These are phyloP conservation scores for Castanea sativa DNA, from an alignment of 306 rosid genomes.

Conservation along the genomic window DNA sequence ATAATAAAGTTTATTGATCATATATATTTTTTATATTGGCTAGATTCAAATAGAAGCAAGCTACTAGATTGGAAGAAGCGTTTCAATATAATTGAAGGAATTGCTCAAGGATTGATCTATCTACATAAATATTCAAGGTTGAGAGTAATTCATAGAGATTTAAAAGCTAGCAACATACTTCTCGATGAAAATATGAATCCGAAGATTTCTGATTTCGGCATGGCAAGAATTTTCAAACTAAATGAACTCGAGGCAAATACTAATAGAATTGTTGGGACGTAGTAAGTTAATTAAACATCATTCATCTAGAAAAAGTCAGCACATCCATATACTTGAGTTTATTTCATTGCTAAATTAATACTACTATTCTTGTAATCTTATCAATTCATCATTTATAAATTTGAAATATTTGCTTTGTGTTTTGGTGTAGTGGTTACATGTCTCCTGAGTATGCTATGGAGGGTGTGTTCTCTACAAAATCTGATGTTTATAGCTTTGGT, in stretches of 20 bases:
- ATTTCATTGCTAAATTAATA: too few relatives aligned
- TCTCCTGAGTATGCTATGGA: slow-evolving; percentile 24
- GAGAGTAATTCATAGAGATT: slow-evolving; percentile 15
- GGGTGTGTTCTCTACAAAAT: slow-evolving; percentile 30
- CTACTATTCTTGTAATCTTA: too few relatives aligned
- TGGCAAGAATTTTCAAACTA: slow-evolving; percentile 2
- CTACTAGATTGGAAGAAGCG: slow-evolving; percentile 24
- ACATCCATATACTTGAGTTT: too few relatives aligned
- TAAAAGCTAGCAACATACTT: slow-evolving; percentile 26
- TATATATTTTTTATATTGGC: not conserved
- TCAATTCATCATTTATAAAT: too few relatives aligned
- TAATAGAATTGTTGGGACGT: not conserved
- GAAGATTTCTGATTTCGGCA: slow-evolving; percentile 25
- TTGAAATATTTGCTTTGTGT: not conserved
- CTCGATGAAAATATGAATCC: slow-evolving; percentile 26
- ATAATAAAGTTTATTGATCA: not conserved
- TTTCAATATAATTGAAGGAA: slow-evolving; percentile 23
- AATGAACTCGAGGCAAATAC: slow-evolving; percentile 8
- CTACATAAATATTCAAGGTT: slow-evolving; percentile 26
- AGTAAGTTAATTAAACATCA: not conserved
- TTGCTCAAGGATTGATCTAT: slow-evolving; percentile 25
- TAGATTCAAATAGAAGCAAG: not conserved
- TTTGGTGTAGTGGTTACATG: slow-evolving; percentile 7
- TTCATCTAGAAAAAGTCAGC: too few relatives aligned
- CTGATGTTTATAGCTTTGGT: slow-evolving; percentile 28